Percentiles rank a stretch among this genome's conserved stretches.
phyloP scores from a whole-genome alignment of 2,329 filamentous ascomycete genomes.

The Sporothrix protearum region DNA sequence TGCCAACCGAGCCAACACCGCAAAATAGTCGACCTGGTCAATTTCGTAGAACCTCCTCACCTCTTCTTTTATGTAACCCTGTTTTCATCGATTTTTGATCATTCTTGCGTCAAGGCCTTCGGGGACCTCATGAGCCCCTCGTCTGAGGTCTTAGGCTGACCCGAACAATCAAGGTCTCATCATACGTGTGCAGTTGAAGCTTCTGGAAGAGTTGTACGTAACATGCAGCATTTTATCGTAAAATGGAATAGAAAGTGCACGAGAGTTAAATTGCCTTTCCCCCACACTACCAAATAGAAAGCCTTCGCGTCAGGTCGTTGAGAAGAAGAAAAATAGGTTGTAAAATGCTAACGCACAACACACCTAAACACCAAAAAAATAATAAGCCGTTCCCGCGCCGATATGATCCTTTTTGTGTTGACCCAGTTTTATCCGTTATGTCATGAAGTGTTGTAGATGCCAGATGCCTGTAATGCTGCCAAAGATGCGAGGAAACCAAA shows the following conservation, averaged over 20 bases:
- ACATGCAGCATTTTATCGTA: neutral
- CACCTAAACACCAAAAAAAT: neutral
- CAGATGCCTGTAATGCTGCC: neutral
- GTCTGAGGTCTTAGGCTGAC: neutral
- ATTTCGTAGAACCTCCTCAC: constrained; percentile 1
- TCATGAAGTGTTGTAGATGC: neutral
- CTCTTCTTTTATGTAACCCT: constrained; percentile 14
- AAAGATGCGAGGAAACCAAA: neutral
- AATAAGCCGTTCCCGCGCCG: neutral
- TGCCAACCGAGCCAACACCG: neutral
- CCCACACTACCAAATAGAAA: neutral
- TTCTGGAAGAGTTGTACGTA: neutral
- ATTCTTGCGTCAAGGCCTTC: neutral
- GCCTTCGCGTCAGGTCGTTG: neutral
- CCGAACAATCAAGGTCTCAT: neutral
- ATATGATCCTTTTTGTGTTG: neutral
- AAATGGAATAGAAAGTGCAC: neutral
- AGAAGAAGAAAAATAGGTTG: neutral
- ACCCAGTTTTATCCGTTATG: constrained; percentile 3
- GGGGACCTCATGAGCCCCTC: no score
- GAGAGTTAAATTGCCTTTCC: neutral
- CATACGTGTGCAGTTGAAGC: neutral
- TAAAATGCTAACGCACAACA: neutral
- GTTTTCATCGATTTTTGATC: neutral
- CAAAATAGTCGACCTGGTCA: neutral